Evolutionary conservation across 208 protist species (phyloP).

Genomic region (Trypanosoma vivax): DNA sequence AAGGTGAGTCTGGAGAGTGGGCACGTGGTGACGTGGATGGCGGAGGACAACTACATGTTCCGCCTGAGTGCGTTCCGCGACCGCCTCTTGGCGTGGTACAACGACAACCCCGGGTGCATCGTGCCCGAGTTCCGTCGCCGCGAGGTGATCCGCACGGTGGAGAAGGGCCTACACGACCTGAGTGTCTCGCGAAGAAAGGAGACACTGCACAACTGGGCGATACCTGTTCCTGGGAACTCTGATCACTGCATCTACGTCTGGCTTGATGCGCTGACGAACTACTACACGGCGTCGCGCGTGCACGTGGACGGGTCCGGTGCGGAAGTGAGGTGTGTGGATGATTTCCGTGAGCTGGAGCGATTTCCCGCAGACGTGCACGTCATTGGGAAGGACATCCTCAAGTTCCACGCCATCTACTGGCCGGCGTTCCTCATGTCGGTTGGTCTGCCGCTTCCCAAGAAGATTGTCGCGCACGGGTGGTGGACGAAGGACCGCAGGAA

Average conservation of each 20-base stretch:
- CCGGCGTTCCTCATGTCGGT: constrained; percentile 96
- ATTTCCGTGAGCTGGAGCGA: constrained; percentile 32
- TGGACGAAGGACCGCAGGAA: constrained; percentile 95
- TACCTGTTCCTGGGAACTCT: constrained; percentile 94
- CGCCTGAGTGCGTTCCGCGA: constrained; percentile 88
- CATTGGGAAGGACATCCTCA: constrained; percentile 99
- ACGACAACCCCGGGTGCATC: constrained; percentile 85
- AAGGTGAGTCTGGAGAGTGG: constrained; percentile 92
- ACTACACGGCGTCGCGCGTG: constrained; percentile 91
- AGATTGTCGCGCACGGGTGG: constrained; percentile 92
- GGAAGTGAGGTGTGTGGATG: constrained; percentile 30
- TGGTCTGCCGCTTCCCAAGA: constrained; percentile 88
- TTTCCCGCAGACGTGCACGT: constrained; percentile 90
- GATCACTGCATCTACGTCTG: constrained; percentile 99
- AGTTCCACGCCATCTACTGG: constrained; percentile 99
- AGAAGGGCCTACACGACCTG: constrained; percentile 91
- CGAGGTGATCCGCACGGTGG: constrained; percentile 87
- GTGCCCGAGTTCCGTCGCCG: constrained; percentile 87
- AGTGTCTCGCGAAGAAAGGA: constrained; percentile 93
- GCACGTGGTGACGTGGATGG: constrained; percentile 91
- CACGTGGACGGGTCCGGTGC: constrained; percentile 31
- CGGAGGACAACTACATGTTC: constrained; percentile 99
- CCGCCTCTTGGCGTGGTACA: constrained; percentile 78
- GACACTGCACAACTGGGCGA: constrained; percentile 93
- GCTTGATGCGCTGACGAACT: constrained; percentile 99